Base-by-base conservation (phyloP, 768 basidiomycete species). In the Hortiboletus campestris region DNA sequence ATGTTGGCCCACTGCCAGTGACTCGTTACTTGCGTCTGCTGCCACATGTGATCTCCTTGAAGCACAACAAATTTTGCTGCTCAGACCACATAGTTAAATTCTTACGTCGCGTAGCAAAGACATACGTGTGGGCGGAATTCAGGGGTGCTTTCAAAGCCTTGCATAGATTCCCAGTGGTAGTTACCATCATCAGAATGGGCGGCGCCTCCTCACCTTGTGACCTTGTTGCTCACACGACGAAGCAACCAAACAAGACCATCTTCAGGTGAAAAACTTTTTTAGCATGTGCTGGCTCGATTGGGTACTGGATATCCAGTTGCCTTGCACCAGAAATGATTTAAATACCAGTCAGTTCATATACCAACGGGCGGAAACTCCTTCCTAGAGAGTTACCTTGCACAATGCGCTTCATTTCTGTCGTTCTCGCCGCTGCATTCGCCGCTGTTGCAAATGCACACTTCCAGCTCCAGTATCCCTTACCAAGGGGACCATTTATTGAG, bases 391-490 rank as follows among this genome's bases (percentile, higher is more conserved):
- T 20, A 25, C 53, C 44, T 17, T 29, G 11, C 31, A 51, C 17
- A 17, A 79, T 80, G 78, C 68, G 55, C 55, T 58, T 75, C 61
- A 22, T 73, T 29, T 56, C 72, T 54, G 45, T 77, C 44, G 39
- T 72, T 53, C 34, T 80, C 53, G 53, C 82, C 28, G 64, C 71
- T 36, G 62, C 69, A 35, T 67, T 81, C 22, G 71, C 74, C 14
- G 64, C 78, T 34, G 67, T 74, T 40, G 84, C 75, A 31, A 75
- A 73, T 46, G 91, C 89, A 9, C 92, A 95, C 71, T 94, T 94
- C 74, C 85, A 88, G 61, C 76, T 94, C 41, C 80, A 86, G 63
- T 93, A 82, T 69, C 93, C 92, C 17, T 60, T 75, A 1, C 85
- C 89, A 12, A 78, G 92, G 45, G 93, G 92, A 2, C 66, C 62